These are phyloP conservation scores for Peniophora sp. DNA, from an alignment of 1,284 basidiomycete species.

Conservation along the genomic window DNA sequence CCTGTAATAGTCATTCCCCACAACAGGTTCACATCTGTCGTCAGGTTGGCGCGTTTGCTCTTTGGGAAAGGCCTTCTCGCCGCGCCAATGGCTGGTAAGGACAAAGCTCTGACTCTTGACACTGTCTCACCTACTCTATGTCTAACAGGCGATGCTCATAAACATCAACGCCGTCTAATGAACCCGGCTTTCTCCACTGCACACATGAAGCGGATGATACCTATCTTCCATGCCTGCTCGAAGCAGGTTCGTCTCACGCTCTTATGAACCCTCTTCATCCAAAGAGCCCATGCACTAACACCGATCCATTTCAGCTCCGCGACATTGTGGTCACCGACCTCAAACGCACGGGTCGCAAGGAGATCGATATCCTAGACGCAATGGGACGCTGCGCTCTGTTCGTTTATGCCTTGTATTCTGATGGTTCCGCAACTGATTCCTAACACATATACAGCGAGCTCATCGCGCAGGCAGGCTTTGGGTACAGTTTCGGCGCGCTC, in stretches of 20 bases:
- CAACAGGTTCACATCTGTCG: neutral
- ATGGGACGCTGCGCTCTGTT: constrained; percentile 21
- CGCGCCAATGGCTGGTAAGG: neutral
- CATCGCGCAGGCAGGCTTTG: constrained; percentile 19
- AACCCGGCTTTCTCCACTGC: neutral
- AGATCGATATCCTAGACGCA: constrained; percentile 25
- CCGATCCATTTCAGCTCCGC: constrained; percentile 11
- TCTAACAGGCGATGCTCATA: neutral
- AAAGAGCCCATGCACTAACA: too few species aligned
- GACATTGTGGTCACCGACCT: constrained; percentile 12
- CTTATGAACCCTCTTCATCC: neutral
- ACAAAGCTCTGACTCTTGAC: neutral
- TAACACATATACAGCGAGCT: too few species aligned
- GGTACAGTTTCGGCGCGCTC: constrained; percentile 28
- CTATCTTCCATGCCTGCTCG: neutral
- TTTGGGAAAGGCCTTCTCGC: neutral
- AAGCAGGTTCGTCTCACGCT: neutral
- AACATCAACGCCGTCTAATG: neutral
- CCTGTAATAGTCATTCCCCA: too few species aligned
- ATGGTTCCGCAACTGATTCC: too few species aligned
- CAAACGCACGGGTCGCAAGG: constrained; percentile 8
- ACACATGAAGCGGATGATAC: neutral
- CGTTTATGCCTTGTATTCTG: too few species aligned
- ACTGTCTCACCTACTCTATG: neutral
- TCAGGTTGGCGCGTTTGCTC: neutral